These are phyloP conservation scores for Plasmodium chabaudi DNA, from an alignment of 169 alveolate genomes.

Conservation along the genomic window DNA sequence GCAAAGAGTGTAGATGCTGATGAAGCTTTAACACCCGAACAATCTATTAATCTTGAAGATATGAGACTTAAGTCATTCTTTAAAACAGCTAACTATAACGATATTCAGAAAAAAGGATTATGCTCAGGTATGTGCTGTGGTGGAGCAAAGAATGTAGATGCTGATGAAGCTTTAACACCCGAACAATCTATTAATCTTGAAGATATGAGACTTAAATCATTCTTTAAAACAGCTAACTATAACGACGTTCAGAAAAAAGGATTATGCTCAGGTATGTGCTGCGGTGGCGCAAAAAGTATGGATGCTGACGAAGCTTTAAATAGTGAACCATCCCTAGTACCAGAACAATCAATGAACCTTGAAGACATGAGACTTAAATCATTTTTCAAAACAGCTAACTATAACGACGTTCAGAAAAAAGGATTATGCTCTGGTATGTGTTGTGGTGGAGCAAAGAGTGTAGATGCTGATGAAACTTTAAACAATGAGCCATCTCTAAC, in stretches of 20 bases:
- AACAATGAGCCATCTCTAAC: no score
- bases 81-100: neutral
- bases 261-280: no score
- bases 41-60: conserved; percentile 9
- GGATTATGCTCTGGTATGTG: no score
- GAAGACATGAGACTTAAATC: conserved; percentile 21
- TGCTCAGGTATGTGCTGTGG: no score
- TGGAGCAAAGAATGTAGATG: neutral
- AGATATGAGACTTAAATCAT: conserved; percentile 13
- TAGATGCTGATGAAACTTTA: no score
- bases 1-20: neutral
- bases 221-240: neutral
- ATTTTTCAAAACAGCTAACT: neutral
- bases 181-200: conserved; percentile 2
- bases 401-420: no score
- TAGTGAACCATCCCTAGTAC: no score
- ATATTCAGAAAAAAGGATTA: no score
- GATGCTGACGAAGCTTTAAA: no score
- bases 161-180: neutral
- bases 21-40: neutral
- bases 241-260: no score
- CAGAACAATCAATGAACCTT: neutral
- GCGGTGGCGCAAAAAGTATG: neutral
- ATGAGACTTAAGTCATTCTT: conserved; percentile 13
- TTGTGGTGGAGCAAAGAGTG: neutral